Percentiles rank a stretch among this genome's conserved stretches.
Conservation (phyloP, 108 stramenopile genomes). For the Nitzschia palea region DNA sequence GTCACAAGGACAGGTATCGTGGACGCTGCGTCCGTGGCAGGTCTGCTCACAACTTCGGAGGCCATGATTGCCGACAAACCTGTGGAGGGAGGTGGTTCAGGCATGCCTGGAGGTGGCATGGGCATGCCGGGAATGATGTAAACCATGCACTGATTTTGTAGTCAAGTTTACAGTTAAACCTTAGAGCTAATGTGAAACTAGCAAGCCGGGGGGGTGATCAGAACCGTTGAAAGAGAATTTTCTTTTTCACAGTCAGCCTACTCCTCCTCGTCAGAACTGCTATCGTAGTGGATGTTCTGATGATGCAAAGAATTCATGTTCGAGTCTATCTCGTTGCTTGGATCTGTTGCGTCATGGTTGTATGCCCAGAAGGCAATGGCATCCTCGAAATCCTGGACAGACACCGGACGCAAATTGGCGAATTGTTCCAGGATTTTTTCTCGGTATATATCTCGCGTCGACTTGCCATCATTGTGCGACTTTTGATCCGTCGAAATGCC, state of each 20-base stretch:
- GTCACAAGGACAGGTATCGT: constrained; percentile 98
- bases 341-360: constrained; percentile 29
- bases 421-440: constrained; percentile 61
- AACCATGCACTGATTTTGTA: neutral
- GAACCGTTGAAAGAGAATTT: neutral
- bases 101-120: constrained; percentile 90
- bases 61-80: constrained; percentile 98
- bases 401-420: constrained; percentile 58
- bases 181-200: neutral
- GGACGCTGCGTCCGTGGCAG: constrained; percentile 97
- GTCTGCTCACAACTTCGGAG: constrained; percentile 97
- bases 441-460: constrained; percentile 1
- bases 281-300: constrained; percentile 52
- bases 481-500: neutral
- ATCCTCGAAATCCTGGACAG: constrained; percentile 54
- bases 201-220: neutral
- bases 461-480: neutral
- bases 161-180: neutral
- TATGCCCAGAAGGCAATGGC: constrained; percentile 47
- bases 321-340: neutral
- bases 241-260: constrained; percentile 16
- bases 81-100: constrained; percentile 66
- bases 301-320: constrained; percentile 4
- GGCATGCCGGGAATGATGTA: constrained; percentile 78
- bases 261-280: constrained; percentile 65